Percentiles rank a stretch among this genome's conserved stretches.
These are phyloP conservation scores for Trichophyton equinum DNA, from an alignment of 2,329 filamentous ascomycete species.

Conservation along the genomic window DNA sequence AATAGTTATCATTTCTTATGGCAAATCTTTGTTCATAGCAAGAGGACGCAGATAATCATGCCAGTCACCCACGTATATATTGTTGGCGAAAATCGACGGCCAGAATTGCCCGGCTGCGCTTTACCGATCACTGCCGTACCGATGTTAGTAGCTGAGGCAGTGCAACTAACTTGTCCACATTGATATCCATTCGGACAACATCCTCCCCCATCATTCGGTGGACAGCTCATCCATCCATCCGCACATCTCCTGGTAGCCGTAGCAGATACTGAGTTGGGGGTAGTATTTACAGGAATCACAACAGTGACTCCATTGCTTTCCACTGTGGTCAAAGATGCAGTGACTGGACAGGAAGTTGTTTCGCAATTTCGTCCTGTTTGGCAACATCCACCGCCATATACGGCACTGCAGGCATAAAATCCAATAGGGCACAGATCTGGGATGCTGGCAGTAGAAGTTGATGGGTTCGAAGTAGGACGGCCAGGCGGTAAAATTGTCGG, in stretches of 20 bases:
- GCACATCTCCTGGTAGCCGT: constrained; percentile 48
- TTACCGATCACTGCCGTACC: constrained; percentile 42
- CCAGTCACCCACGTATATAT: background rate
- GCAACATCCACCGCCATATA: constrained; percentile 73
- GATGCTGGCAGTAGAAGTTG: constrained; percentile 21
- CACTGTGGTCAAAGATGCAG: constrained; percentile 51
- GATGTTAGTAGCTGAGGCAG: constrained; percentile 39
- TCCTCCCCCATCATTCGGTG: constrained; percentile 53
- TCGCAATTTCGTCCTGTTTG: constrained; percentile 76
- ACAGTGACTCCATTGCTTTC: constrained; percentile 55
- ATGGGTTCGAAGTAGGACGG: constrained; percentile 20
- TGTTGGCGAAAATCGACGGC: background rate
- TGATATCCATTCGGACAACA: constrained; percentile 71
- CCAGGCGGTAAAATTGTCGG: constrained; percentile 21
- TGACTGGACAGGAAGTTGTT: constrained; percentile 58
- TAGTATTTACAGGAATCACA: constrained; percentile 45
- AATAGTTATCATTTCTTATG: background rate
- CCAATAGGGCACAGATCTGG: constrained; percentile 61
- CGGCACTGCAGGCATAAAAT: constrained; percentile 81
- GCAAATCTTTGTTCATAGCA: background rate
- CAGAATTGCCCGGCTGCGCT: constrained; percentile 19
- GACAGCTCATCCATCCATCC: constrained; percentile 65
- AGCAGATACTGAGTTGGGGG: constrained; percentile 27
- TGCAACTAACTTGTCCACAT: constrained; percentile 63
- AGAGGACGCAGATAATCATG: background rate